phyloP scores from a whole-genome alignment of 345 rosid species.

The Populus nigra region DNA sequence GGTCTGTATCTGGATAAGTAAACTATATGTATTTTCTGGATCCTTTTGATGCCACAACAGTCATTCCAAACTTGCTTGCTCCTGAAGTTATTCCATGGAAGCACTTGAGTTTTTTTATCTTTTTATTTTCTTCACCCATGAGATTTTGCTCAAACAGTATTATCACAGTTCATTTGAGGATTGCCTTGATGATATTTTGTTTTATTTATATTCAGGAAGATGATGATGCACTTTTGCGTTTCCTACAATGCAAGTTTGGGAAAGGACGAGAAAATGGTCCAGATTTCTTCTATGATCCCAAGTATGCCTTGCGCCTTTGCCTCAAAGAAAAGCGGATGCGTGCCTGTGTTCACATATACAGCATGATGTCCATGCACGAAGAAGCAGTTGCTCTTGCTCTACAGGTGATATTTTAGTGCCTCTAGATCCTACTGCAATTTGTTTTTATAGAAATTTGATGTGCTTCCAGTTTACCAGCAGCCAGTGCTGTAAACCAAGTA shows the following conservation, averaged over 20 bases:
- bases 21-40: too few species aligned
- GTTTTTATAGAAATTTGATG: background rate
- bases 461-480: background rate
- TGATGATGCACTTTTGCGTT: constrained; percentile 83
- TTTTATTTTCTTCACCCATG: background rate
- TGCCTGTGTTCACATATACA: constrained; percentile 94
- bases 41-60: too few species aligned
- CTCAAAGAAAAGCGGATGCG: constrained; percentile 95
- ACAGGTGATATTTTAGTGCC: constrained; percentile 51
- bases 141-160: background rate
- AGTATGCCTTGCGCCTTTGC: constrained; percentile 93
- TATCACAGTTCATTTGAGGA: background rate
- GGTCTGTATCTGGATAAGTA: too few species aligned
- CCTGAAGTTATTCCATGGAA: too few species aligned
- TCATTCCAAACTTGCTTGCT: too few species aligned
- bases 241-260: constrained; percentile 95
- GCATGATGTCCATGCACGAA: constrained; percentile 99
- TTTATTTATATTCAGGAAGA: constrained; percentile 58
- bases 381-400: constrained; percentile 99
- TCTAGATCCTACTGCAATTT: background rate
- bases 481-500: background rate
- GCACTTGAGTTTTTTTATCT: background rate
- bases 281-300: constrained; percentile 95
- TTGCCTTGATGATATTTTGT: constrained; percentile 14
- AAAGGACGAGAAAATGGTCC: constrained; percentile 88